phyloP scores from a whole-genome alignment of 768 basidiomycete genomes.

The Lenzites betulinus region DNA sequence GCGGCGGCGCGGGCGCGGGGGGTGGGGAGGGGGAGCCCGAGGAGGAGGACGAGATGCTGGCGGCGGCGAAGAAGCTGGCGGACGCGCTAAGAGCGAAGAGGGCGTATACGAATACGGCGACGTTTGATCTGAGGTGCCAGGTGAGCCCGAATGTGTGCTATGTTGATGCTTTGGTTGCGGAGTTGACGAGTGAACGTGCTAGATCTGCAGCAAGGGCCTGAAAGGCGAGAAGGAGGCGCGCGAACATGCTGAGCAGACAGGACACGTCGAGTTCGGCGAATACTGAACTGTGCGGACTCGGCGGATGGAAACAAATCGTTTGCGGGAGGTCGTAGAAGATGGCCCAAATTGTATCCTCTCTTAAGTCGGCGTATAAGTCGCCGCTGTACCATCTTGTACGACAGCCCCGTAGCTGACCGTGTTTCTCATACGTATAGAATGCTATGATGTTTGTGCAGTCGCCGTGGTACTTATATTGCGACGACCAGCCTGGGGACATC shows the following conservation, averaged over 20 bases:
- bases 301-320: neutral
- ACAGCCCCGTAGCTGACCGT: neutral
- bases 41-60: slow-evolving; percentile 55
- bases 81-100: slow-evolving; percentile 70
- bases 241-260: slow-evolving; percentile 83
- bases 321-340: slow-evolving; percentile 10
- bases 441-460: no score
- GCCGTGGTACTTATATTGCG: no score
- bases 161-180: no score
- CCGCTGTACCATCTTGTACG: slow-evolving; percentile 10
- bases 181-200: slow-evolving; percentile 12
- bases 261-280: slow-evolving; percentile 84
- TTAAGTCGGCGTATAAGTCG: neutral
- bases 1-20: slow-evolving; percentile 44
- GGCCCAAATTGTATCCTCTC: neutral
- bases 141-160: slow-evolving; percentile 41
- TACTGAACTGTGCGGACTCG: slow-evolving; percentile 43
- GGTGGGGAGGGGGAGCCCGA: no score
- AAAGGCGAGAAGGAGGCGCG: slow-evolving; percentile 95
- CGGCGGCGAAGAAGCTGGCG: slow-evolving; percentile 72
- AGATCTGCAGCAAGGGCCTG: slow-evolving; percentile 82
- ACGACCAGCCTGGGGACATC: no score
- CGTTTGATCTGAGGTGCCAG: slow-evolving; percentile 89
- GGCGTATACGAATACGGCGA: slow-evolving; percentile 89
- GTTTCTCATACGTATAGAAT: no score